phyloP scores from a whole-genome alignment of 352 stramenopile genomes.

The Chrysophaeum taylorii region DNA sequence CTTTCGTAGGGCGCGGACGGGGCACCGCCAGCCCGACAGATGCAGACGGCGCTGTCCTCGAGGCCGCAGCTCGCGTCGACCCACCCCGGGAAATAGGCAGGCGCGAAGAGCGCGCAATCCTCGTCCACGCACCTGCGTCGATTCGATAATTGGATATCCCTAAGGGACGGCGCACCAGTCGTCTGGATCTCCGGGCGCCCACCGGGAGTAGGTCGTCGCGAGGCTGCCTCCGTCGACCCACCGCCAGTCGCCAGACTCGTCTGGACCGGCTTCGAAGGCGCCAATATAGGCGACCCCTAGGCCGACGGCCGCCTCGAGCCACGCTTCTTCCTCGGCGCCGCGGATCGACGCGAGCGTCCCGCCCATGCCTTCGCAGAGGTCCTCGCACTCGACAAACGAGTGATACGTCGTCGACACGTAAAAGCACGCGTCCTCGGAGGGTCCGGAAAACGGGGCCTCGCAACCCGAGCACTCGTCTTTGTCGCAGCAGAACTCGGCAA shows the following conservation, averaged over 20 bases:
- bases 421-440: neutral
- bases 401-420: neutral
- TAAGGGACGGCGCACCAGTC: no score
- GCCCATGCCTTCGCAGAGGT: neutral
- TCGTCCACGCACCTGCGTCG: slow-evolving; percentile 6
- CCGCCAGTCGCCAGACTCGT: neutral
- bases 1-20: neutral
- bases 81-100: neutral
- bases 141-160: no score
- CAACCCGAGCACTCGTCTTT: no score
- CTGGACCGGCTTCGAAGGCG: neutral
- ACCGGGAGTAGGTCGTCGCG: neutral
- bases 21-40: neutral
- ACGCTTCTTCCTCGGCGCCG: neutral
- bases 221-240: neutral
- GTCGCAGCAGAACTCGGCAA: no score
- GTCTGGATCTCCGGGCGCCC: neutral
- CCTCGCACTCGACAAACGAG: neutral
- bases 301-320: no score
- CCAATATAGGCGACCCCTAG: neutral
- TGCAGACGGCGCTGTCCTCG: neutral
- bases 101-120: neutral
- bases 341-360: neutral
- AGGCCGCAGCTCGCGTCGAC: neutral
- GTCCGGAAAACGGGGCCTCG: neutral